Evolutionary conservation across 192 early-diverging fungal species (phyloP), one percentile per base, ranked within the genome.

Genomic region (Ambispora gerdemannii): DNA sequence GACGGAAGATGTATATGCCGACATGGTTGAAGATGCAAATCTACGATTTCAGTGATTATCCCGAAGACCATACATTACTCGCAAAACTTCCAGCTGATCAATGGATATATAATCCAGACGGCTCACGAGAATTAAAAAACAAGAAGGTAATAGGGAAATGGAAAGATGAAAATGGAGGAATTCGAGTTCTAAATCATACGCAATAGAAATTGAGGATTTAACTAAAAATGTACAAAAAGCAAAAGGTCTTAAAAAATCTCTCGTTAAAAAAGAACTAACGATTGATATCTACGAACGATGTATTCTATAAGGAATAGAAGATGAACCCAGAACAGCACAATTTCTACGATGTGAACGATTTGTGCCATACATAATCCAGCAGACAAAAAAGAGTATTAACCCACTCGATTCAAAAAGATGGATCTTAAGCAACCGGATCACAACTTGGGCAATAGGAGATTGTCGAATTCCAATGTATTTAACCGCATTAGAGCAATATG

Each of bases 131-230:
- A 0, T 64, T 64, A 64, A 64, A 64, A 64, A 64, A 64, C 49
- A 64, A 34, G 22, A 64, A 64, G 49, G 63, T 64, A 25, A 64
- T 64, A 47, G 36, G 36, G 22, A 64, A 64, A 25, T 64, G 36
- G 63, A 64, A 64, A 43, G 63, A 64, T 64, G 63, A 64, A 47
- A 64, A 64, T 64, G 63, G 4, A 64, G 63, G 63, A 43, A 13
- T 25, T 64, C 15, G 36, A 49, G 63, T 24, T 64, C 38, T 43
- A 25, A 43, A 43, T 24, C 49, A 64, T 64, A 43, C 35, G 0
- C 36, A 24, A 43, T 64, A 49, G n/a, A n/a, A n/a, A n/a, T n/a
- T n/a, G n/a, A n/a, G n/a, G n/a, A n/a, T n/a, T n/a, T n/a, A n/a
- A n/a, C n/a, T n/a, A n/a, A n/a, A n/a, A n/a, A n/a, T n/a, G n/a